A percentile compares a stretch with the other conserved stretches of the same genome.
Conservation (phyloP, 805 yeast genomes). For the Metschnikowia orientalis region DNA sequence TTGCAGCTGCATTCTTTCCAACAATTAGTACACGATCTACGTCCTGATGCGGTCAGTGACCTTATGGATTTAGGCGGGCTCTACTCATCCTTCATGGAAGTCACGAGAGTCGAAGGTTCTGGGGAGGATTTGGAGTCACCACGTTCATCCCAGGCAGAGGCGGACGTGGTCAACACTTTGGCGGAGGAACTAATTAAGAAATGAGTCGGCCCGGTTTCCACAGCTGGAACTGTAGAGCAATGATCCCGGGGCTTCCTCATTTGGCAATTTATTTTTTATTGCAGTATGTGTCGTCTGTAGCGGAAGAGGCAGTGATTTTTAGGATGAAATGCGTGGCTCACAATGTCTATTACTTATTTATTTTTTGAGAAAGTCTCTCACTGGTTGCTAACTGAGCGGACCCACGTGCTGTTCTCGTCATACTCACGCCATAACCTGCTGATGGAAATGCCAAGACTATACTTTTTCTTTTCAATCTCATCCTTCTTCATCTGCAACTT, state of each 20-base stretch:
- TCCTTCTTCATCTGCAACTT: conserved; percentile 37
- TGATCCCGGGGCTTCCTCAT: no score
- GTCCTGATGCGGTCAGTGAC: conserved; percentile 45
- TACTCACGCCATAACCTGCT: conserved; percentile 42
- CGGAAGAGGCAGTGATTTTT: no score
- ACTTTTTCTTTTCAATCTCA: conserved; percentile 39
- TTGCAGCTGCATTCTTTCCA: conserved; percentile 50
- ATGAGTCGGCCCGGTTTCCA: no score
- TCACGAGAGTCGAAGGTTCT: conserved; percentile 26
- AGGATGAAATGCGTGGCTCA: no score
- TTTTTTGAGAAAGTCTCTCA: no score
- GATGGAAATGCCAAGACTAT: conserved; percentile 37
- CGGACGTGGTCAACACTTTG: conserved; percentile 22
- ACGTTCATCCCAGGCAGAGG: conserved; percentile 20
- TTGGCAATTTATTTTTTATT: no score
- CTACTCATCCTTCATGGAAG: conserved; percentile 44
- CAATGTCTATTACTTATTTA: no score
- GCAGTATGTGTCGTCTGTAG: no score
- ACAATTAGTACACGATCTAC: conserved; percentile 47
- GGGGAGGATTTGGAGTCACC: conserved; percentile 6
- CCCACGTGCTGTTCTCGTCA: conserved; percentile 42
- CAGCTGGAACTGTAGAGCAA: no score
- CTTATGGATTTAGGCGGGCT: conserved; percentile 43
- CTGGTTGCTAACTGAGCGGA: conserved; percentile 25
- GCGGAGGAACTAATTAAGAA: conserved; percentile 16